A percentile compares a stretch with the other conserved stretches of the same genome.
phyloP scores from a whole-genome alignment of 75 land plant genomes.

The Pinus tabuliformis region DNA sequence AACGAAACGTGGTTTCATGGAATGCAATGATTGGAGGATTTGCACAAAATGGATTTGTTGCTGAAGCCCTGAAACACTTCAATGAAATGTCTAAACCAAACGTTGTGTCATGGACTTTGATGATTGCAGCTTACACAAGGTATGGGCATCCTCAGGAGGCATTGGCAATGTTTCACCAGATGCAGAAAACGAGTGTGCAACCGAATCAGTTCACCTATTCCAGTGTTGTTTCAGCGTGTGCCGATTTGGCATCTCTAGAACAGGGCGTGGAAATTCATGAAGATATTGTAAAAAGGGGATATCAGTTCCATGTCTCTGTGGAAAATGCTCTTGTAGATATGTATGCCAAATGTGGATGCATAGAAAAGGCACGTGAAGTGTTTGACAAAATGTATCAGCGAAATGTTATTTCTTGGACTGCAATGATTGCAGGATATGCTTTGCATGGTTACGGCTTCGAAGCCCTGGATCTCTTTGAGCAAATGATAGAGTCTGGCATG shows the following conservation, averaged over 20 bases:
- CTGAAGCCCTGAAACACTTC: not conserved
- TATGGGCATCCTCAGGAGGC: not conserved
- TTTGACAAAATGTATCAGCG: slow-evolving; percentile 19
- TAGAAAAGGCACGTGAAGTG: slow-evolving; percentile 21
- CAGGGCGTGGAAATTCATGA: not conserved
- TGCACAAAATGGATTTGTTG: not conserved
- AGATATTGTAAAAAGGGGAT: not conserved
- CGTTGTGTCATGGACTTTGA: not conserved
- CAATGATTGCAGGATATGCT: slow-evolving; percentile 22
- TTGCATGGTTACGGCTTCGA: slow-evolving; percentile 21
- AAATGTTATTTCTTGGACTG: slow-evolving; percentile 28
- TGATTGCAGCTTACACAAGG: not conserved
- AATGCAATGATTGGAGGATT: not conserved
- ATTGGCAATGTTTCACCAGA: not conserved
- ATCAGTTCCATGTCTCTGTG: slow-evolving; percentile 17
- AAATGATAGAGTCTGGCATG: slow-evolving; percentile 6
- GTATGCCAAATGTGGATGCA: slow-evolving; percentile 39
- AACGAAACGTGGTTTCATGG: slow-evolving; percentile 10
- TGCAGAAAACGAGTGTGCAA: not conserved
- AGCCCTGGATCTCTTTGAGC: slow-evolving; percentile 12
- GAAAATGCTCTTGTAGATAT: slow-evolving; percentile 34
- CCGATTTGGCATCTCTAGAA: not conserved
- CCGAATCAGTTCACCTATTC: not conserved
- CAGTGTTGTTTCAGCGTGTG: not conserved
- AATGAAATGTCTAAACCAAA: not conserved